Conservation (phyloP, 2,329 filamentous ascomycete species). For the Trichoderma aggressivum region DNA sequence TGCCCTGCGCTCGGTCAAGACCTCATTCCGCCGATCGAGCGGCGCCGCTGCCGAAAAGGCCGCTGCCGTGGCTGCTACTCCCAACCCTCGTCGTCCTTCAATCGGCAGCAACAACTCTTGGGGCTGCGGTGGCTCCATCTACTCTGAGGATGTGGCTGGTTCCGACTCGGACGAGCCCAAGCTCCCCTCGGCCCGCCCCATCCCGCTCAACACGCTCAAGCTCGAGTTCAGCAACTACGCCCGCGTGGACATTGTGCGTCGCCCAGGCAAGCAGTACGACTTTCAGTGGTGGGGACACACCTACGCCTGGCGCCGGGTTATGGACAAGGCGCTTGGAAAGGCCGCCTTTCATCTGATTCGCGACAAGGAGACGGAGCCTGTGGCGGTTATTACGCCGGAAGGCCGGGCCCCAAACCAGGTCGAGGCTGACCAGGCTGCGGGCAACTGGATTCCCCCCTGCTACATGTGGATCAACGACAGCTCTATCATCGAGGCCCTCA, state of each 20-base stretch:
- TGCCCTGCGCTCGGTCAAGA: slow-evolving; percentile 46
- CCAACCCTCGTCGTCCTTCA: slow-evolving; percentile 15
- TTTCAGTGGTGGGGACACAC: slow-evolving; percentile 90
- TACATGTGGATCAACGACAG: slow-evolving; percentile 86
- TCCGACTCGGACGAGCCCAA: slow-evolving; percentile 15
- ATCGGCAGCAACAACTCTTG: slow-evolving; percentile 18
- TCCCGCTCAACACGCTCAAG: slow-evolving; percentile 70
- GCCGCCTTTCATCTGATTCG: slow-evolving; percentile 79
- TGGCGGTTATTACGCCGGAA: slow-evolving; percentile 85
- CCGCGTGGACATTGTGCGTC: slow-evolving; percentile 76
- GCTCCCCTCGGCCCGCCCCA: slow-evolving; percentile 31
- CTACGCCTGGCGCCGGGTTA: slow-evolving; percentile 80
- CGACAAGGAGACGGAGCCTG: slow-evolving; percentile 55
- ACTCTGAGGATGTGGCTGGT: slow-evolving; percentile 12
- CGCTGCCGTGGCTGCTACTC: not conserved
- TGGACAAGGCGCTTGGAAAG: slow-evolving; percentile 64
- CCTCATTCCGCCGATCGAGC: slow-evolving; percentile 32
- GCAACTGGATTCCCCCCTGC: slow-evolving; percentile 87
- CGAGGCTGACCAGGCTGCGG: slow-evolving; percentile 68
- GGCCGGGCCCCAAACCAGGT: slow-evolving; percentile 68
- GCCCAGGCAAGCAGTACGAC: slow-evolving; percentile 72
- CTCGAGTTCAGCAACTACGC: slow-evolving; percentile 98
- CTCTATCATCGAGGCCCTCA: slow-evolving; percentile 62
- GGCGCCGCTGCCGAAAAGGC: slow-evolving; percentile 17
- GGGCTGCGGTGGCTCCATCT: slow-evolving; percentile 9